These are phyloP conservation scores for Hygrophila difformis DNA, from an alignment of 257 asterid genomes.

Conservation along the genomic window DNA sequence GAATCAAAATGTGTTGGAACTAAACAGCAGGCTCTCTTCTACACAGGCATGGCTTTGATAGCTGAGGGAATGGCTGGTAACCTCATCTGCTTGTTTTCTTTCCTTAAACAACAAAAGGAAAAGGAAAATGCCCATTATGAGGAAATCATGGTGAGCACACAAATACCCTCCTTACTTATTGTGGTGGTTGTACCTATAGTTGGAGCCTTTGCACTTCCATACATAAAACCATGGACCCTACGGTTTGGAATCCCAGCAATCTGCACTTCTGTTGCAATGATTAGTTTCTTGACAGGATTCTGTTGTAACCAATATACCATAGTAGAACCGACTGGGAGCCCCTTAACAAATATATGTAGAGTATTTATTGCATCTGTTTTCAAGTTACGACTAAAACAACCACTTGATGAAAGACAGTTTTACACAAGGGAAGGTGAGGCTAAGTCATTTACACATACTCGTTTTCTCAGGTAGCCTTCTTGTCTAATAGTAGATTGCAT, in stretches of 20 bases:
- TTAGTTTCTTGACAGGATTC: constrained; percentile 28
- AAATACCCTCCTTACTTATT: neutral
- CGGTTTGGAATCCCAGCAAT: constrained; percentile 49
- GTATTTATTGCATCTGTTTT: constrained; percentile 35
- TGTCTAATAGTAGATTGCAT: too few relatives aligned
- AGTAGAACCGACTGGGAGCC: constrained; percentile 27
- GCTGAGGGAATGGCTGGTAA: constrained; percentile 36
- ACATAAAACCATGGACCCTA: constrained; percentile 40
- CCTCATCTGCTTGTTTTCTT: constrained; percentile 20
- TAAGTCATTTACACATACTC: too few relatives aligned
- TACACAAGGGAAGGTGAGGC: too few relatives aligned
- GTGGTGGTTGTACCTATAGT: constrained; percentile 15
- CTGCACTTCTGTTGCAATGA: constrained; percentile 26
- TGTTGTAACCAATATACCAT: constrained; percentile 6
- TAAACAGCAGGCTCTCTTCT: constrained; percentile 38
- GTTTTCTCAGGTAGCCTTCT: too few relatives aligned
- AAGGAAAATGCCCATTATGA: too few relatives aligned
- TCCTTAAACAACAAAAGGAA: constrained; percentile 19
- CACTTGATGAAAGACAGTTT: neutral
- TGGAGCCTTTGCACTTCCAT: constrained; percentile 42
- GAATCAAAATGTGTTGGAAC: constrained; percentile 34
- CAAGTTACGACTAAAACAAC: constrained; percentile 20
- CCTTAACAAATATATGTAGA: constrained; percentile 27
- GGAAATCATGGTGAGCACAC: too few relatives aligned
- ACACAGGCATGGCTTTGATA: constrained; percentile 32